phyloP scores from a whole-genome alignment of 2,329 filamentous ascomycete species.

The Talaromyces funiculosus region DNA sequence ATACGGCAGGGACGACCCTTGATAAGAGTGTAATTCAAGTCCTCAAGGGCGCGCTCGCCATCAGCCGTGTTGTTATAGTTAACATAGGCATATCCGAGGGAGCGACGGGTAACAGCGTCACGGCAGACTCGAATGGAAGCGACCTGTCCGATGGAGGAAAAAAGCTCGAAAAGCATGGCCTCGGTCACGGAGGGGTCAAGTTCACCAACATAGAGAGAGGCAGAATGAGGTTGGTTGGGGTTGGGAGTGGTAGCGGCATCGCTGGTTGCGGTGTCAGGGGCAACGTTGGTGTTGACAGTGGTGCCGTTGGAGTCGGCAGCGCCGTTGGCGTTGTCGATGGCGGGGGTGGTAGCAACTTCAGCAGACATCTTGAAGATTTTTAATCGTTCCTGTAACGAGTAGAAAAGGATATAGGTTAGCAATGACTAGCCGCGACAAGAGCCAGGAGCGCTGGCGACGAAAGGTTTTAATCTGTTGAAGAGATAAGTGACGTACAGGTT shows the following conservation, averaged over 20 bases:
- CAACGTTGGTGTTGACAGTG: slow-evolving; percentile 65
- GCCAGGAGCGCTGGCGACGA: background rate
- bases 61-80: slow-evolving; percentile 98
- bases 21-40: slow-evolving; percentile 99
- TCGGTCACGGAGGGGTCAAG: slow-evolving; percentile 96
- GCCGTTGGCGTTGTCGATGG: slow-evolving; percentile 51
- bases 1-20: slow-evolving; percentile 98
- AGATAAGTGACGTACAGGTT: slow-evolving; percentile 6
- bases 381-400: slow-evolving; percentile 51
- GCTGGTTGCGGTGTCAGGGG: slow-evolving; percentile 27
- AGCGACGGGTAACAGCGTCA: slow-evolving; percentile 96
- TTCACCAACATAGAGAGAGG: slow-evolving; percentile 97
- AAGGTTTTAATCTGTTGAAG: background rate
- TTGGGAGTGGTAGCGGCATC: slow-evolving; percentile 59
- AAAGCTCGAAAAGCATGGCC: slow-evolving; percentile 99
- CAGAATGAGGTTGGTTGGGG: slow-evolving; percentile 81
- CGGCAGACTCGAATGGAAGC: slow-evolving; percentile 99
- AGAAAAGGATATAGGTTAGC: background rate
- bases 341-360: slow-evolving; percentile 69
- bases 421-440: background rate
- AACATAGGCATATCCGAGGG: slow-evolving; percentile 98
- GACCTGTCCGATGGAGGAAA: slow-evolving; percentile 98
- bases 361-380: slow-evolving; percentile 65
- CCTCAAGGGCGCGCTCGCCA: slow-evolving; percentile 96
- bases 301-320: slow-evolving; percentile 45